Evolutionary conservation across 208 protist species (phyloP), one percentile per base, ranked within the genome.

Genomic region (Wallacemonas sp.): DNA sequence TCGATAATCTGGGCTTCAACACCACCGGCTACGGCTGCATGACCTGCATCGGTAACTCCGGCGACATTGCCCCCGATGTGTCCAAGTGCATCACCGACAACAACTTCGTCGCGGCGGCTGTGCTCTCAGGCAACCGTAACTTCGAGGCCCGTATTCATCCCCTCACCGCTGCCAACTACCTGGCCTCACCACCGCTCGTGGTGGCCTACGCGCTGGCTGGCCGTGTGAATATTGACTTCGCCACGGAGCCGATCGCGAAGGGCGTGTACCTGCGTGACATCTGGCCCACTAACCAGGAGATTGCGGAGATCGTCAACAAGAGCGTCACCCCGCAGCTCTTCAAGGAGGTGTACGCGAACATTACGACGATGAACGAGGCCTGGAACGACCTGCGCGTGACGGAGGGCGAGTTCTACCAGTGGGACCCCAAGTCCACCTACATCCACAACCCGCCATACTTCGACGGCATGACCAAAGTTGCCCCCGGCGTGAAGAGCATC

Each of bases 31-130:
- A 98, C 77, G 97, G 97, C 66, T 99, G 97, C 82, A 98, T 97
- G 87, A 98, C 97, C n/a, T 99, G 97, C 79, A 98, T 98, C 66
- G 97, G 97, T 62, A 98, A 98, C 84, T 91, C 83, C 27, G 96
- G 95, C 62, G 94, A 98, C 15, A 86, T 99, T 63, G 74, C 82
- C 36, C 82, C 86, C 27, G 86, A 85, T 56, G 87, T 96, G 47
- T 86, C 82, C 38, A 86, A 98, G 70, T 96, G 95, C 63, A 98
- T 98, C 61, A 90, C 63, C 19, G 80, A 97, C 47, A 95, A 92
- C 68, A 97, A 98, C 69, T 84, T 98, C 47, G 95, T 98, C 45
- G 91, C 79, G 33, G 80, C 91, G 3, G 94, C 96, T 33, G 96
- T 99, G 26, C 79, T 98, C 28, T 98, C 94, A 28, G 97, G 96